Base-by-base conservation (phyloP, 139 green algal species). In the Chlamydomonas applanata region DNA sequence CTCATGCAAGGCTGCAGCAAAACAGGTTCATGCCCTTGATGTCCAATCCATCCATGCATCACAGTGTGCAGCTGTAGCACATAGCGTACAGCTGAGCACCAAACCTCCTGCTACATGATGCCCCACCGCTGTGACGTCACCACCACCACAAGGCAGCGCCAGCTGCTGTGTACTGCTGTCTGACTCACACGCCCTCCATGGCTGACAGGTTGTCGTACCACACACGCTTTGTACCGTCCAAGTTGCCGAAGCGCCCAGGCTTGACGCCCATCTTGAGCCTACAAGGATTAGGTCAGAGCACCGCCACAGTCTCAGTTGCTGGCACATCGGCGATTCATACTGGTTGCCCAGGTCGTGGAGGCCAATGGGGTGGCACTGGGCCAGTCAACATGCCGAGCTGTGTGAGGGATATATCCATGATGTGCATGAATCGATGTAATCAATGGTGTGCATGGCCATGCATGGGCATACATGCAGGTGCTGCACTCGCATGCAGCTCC, bases 171-270 rank as follows among this genome's bases (percentile, higher is more conserved):
- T 7, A 13, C 4, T 17, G 3, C 2, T 27, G 4, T 4, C 29
- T 25, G 20, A n/a, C 4, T 33, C 19, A 24, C 3, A 68, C 13
- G 13, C 34, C 52, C 19, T 66, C 46, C 17, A 82, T 34, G 3
- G 22, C 22, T 25, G 29, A 46, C 9, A 85, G 40, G 65, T 82
- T 76, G 57, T 74, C 59, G 32, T 82, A 82, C 65, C 71, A 82
- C 1, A 86, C 69, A 49, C 80, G 76, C 68, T 83, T 83, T 4
- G 75, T 71, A 22, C 84, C 84, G 0, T 83, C 73, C 68, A 89
- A 29, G 75, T 85, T 85, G 62, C 84, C 84, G 60, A 83, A 86
- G 3, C 84, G 78, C 17, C 80, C 80, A 5, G 84, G 80, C 34
- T 62, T 46, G 29, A 85, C 66, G 36, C 71, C 67, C 19, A 82